Evolutionary conservation across 495 filamentous ascomycete species (phyloP).

Genomic region (Elasticomyces elasticus): DNA sequence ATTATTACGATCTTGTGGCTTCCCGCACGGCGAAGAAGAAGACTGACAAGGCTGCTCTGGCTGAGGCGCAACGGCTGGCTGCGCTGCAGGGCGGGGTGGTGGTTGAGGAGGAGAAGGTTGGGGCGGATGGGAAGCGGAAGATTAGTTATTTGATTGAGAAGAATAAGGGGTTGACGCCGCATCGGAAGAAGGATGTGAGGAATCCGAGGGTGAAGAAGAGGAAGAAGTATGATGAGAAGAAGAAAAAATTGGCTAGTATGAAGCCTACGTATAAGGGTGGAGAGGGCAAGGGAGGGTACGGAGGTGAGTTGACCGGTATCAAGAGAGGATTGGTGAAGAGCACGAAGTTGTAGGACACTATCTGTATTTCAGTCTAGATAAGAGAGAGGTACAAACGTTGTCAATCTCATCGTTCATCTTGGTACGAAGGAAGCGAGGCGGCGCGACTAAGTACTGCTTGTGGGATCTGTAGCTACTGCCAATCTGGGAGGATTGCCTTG

Average conservation of each 20-base stretch:
- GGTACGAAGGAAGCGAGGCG: no score
- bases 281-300: conserved; percentile 77
- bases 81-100: conserved; percentile 50
- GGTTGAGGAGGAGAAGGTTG: conserved; percentile 49
- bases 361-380: no score
- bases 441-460: no score
- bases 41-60: conserved; percentile 55
- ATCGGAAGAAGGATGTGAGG: conserved; percentile 80
- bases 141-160: conserved; percentile 89
- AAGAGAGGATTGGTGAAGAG: conserved; percentile 89
- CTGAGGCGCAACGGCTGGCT: conserved; percentile 43
- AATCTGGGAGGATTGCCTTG: no score
- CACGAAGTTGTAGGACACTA: conserved; percentile 76
- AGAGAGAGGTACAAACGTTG: no score
- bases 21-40: conserved; percentile 59
- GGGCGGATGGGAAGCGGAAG: conserved; percentile 71
- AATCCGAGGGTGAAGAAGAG: conserved; percentile 98
- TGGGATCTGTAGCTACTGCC: no score
- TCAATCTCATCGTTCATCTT: no score
- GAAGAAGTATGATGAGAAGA: conserved; percentile 83
- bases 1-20: conserved; percentile 84
- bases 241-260: conserved; percentile 83
- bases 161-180: conserved; percentile 88
- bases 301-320: conserved; percentile 89
- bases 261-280: conserved; percentile 80